Evolutionary conservation across 2,329 filamentous ascomycete species (phyloP), one percentile per base, ranked within the genome.

Genomic region (Phaeomoniella chlamydospora): DNA sequence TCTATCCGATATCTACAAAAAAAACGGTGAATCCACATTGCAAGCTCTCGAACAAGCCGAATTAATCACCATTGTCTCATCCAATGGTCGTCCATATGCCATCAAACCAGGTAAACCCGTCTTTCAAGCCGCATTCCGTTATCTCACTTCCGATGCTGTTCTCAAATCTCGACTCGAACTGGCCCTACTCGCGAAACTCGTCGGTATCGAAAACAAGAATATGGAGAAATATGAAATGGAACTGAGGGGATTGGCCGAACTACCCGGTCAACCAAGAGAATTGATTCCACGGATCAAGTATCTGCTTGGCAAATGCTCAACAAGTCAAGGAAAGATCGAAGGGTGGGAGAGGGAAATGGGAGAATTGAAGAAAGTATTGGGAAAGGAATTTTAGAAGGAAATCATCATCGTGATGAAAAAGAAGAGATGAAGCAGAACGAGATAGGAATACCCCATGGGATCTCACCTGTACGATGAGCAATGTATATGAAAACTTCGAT

Each of bases 101-200:
- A 81, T 96, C 54, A 77, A 70, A 37, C 80, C 85, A 0, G 86
- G 86, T 15, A 85, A 83, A 50, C 87, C 88, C 0, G 80, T 96
- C 16, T 92, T 88, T 56, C 74, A 77, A 39, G 76, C 87, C 1
- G 87, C 87, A 0, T 96, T 96, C 60, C 68, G 70, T 40, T 65
- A 72, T 26, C 61, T 94, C 26, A 69, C 76, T 0, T 61, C 72
- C 32, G 87, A 94, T 51, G 65, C 68, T 4, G 83, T 85, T 1
- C 65, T 94, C 30, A 68, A 69, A 30, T 78, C 80, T 22, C 74
- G 77, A 44, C 72, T 94, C 55, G 78, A 85, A 49, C 62, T 92
- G 9, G 71, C 73, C 1, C 65, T 86, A 13, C 49, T 92, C 15
- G 67, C 64, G 0, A 77, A 88, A 52, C 60, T 82, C 38, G 73